Conservation (phyloP, 1,139 yeast genomes). For the Pneumocystis sp. region DNA sequence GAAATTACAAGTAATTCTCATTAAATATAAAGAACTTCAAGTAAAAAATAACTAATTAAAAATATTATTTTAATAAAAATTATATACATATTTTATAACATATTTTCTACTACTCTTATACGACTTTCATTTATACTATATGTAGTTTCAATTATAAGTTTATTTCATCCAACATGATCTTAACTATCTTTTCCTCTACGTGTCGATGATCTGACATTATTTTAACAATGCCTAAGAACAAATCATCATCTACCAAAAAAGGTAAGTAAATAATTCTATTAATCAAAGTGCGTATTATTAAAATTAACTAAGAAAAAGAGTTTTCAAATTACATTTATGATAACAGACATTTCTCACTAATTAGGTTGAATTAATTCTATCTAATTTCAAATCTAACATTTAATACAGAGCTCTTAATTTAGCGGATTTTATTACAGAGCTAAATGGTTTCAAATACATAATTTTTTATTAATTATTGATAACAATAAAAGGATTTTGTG, state of each 20-base stretch:
- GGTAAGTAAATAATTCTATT: not conserved
- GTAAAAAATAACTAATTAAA: not conserved
- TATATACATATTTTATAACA: not conserved
- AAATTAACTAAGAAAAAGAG: slow-evolving; percentile 8
- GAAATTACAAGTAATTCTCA: not conserved
- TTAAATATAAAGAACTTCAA: not conserved
- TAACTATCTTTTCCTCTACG: not conserved
- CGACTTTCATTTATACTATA: not conserved
- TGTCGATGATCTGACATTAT: not conserved
- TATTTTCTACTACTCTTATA: not conserved
- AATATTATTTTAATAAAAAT: not conserved
- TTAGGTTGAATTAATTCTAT: slow-evolving; percentile 7
- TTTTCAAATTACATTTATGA: slow-evolving; percentile 12
- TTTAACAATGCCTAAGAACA: not conserved
- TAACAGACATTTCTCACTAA: slow-evolving; percentile 13
- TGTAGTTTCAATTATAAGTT: not conserved
- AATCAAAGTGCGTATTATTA: not conserved
- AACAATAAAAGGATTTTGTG: slow-evolving; percentile 29
- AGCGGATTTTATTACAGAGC: slow-evolving; percentile 88
- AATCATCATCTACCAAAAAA: not conserved
- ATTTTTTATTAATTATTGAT: not conserved
- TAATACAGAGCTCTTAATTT: slow-evolving; percentile 54
- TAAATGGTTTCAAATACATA: slow-evolving; percentile 41
- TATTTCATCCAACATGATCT: not conserved
- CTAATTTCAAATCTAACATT: slow-evolving; percentile 4